A percentile compares a stretch with the other conserved stretches of the same genome.
Evolutionary conservation across 805 yeast genomes (phyloP).

Genomic region (Citeromyces nyonsensis): DNA sequence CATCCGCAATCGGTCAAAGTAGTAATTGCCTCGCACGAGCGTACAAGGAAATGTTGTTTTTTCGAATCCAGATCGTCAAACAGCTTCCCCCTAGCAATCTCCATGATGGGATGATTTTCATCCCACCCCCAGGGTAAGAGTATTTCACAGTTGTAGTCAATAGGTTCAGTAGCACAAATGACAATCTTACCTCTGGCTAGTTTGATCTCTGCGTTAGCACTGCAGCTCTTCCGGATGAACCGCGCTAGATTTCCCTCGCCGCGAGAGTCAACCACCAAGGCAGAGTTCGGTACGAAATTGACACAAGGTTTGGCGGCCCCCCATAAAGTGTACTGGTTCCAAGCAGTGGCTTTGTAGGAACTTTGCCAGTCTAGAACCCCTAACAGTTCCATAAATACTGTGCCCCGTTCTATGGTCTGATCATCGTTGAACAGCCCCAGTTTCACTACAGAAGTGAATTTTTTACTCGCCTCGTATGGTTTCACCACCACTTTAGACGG

Average conservation of each 20-base stretch:
- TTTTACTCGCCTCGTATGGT: conserved; percentile 40
- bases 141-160: conserved; percentile 55
- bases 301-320: conserved; percentile 56
- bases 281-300: conserved; percentile 37
- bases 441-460: conserved; percentile 56
- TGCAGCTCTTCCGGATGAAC: conserved; percentile 62
- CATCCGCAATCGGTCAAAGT: conserved; percentile 31
- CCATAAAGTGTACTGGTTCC: conserved; percentile 66
- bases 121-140: conserved; percentile 89
- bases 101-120: conserved; percentile 52
- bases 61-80: conserved; percentile 40
- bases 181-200: conserved; percentile 36
- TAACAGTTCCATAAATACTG: conserved; percentile 40
- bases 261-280: conserved; percentile 68
- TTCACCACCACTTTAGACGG: conserved; percentile 20
- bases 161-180: conserved; percentile 36
- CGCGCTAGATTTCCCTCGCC: conserved; percentile 62
- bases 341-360: conserved; percentile 44
- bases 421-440: conserved; percentile 39
- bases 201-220: conserved; percentile 57
- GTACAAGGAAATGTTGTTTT: conserved; percentile 38
- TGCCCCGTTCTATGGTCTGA: conserved; percentile 22
- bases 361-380: conserved; percentile 63
- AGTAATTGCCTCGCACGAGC: conserved; percentile 43
- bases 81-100: conserved; percentile 24